Evolutionary conservation across 805 yeast species (phyloP), one percentile per base, ranked within the genome.

Genomic region (Yamadazyma akitaensis): DNA sequence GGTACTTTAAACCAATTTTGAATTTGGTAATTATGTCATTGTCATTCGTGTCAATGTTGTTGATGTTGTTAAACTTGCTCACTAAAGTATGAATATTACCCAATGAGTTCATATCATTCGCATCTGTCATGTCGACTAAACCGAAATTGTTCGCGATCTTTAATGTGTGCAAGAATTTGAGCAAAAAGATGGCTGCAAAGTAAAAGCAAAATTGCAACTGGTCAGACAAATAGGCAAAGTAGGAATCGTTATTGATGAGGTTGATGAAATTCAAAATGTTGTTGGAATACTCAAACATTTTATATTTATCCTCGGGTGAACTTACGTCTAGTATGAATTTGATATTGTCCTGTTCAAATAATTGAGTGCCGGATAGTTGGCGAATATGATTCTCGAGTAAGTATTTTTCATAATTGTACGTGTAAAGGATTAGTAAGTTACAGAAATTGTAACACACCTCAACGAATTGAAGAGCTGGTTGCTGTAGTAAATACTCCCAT

Each of bases 401-500:
- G 24, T 48, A 44, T 48, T 51, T 59, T 40, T 59, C 60, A 43
- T 56, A 67, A 40, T 54, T 59, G 48, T 61, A 75, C 46, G 72
- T 70, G 52, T 73, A 75, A 33, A 70, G 59, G 2, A 84, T 73
- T 48, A 80, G 64, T 39, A 83, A 66, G 46, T 75, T 72, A 42
- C 82, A 77, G 53, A 82, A 83, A 59, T 84, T 80, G 59, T 81
- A 84, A 40, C 84, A 82, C 48, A 84, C 76, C 56, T 83, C 90
- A 2, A 85, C 84, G 62, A 85, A 86, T 57, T 87, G 91, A 42
- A 82, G 72, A 1, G 84, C 79, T 1, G 89, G 85, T 60, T 85
- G 90, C 42, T 77, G 76, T 60, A 85, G 80, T 21, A 85, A 62
- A 54, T 80, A 79, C 37, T 75, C 79, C 92, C 92, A 86, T 57